Evolutionary conservation across 83 land plant genomes (phyloP), one percentile per base, ranked within the genome.

Genomic region (Isoetes engelmannii): DNA sequence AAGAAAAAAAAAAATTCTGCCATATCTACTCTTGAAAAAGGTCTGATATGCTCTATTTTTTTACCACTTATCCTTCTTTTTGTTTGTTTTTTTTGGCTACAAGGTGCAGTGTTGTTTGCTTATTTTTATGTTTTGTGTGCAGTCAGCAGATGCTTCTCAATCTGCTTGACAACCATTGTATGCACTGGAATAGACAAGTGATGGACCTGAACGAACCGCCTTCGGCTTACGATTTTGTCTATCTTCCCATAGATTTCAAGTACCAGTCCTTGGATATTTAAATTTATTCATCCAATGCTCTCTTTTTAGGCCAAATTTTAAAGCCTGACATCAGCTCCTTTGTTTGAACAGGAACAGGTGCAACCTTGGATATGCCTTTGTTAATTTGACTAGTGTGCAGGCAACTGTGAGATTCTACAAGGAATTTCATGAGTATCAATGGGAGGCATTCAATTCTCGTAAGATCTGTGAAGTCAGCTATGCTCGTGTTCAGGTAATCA

Each of bases 71-170:
- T 51, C 15, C 55, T 12, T 51, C 15, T 51, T 12, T 51, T 12
- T 51, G 55, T 59, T 59, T 7, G 8, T 7, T 12, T 59, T 59
- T 1, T 37, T 2, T 59, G 28, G 18, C 28, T 18, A 59, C 17
- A 12, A 17, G 17, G 13, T 15, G 55, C 55, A 28, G 37, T 28
- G 37, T 28, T 51, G 13, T 15, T 51, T 15, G 17, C 17, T 51
- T 3, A 12, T 51, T 12, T 51, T 51, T 51, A 12, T 51, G 55
- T 51, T 12, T 15, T 51, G 15, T 51, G 13, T 51, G 55, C 62
- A 59, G 62, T 59, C 62, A 59, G 62, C 28, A 59, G 62, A 59
- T 12, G 62, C 62, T 59, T 18, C 10, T 59, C 28, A 42, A 59
- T 10, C 18, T 18, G 62, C 18, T 59, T 12, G 62, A 59, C 9